Evolutionary conservation across 164 flowering plant species (phyloP), one percentile per base, ranked within the genome.

Genomic region (Aristolochia contorta): DNA sequence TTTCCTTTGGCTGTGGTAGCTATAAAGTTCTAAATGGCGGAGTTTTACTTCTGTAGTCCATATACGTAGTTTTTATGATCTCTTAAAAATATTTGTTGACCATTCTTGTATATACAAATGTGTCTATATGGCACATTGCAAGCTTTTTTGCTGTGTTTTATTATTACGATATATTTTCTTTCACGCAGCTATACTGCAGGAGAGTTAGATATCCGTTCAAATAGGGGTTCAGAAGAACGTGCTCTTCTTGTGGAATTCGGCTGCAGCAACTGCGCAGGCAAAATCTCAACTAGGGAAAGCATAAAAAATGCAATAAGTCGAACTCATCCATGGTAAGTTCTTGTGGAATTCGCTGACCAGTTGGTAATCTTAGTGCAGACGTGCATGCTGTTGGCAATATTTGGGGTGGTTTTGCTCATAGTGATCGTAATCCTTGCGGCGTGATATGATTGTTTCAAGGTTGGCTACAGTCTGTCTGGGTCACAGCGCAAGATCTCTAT

Each of bases 381-480:
- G 3, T 91, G 95, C 76, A 73, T 89, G 87, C 83, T 91, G 12
- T 61, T 89, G 81, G 85, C 89, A 80, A 91, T 89, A 45, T 80
- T 89, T 51, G 97, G 94, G 59, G 82, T 91, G n/a, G 77, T 85
- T 43, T 82, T 91, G 52, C 87, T 86, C 59, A 86, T 86, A 46
- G 81, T 86, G 67, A 70, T 91, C 57, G 63, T 86, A 65, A 80
- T 86, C 60, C 75, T 89, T 30, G 89, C 77, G n/a, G 86, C 82
- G 18, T 88, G 71, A 77, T 21, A 15, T 2, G 30, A 27, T 32
- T 61, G 16, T 12, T 16, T 32, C n/a, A 14, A 32, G 22, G 12
- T 30, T 16, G 8, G 6, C 0, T 20, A n/a, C n/a, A n/a, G n/a
- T n/a, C n/a, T n/a, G n/a, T n/a, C n/a, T n/a, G n/a, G n/a, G n/a